Base-by-base conservation (phyloP, 2,329 filamentous ascomycete species). In the Lizonia empirigonia region DNA sequence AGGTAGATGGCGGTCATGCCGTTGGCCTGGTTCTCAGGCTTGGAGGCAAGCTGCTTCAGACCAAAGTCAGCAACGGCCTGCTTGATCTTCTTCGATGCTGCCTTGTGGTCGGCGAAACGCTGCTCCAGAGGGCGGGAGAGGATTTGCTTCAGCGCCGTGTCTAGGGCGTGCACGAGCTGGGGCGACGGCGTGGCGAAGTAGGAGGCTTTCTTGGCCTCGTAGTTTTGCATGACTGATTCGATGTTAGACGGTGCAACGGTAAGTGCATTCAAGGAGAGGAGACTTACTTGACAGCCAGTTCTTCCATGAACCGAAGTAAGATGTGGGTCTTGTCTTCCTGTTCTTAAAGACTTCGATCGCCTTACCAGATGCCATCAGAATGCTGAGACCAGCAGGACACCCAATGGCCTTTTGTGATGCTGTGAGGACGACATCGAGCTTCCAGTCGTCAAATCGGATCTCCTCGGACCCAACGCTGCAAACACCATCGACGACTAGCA, bases 1-100 rank as follows among this genome's bases (percentile, higher is more conserved):
- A 99, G 82, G 76, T 94, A 97, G 62, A 99, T 94, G 51, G 94
- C 93, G 3, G 94, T 99, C 94, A 99, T 99, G 66, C 90, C 91
- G 74, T 96, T 93, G 33, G 94, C 91, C 78, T 97, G 93, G 75
- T 96, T 89, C 66, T 93, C 91, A 0, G 89, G 88, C 73, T 93
- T 89, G 27, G 83, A 76, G 18, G 94, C 92, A 29, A 99, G 82
- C 72, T 97, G 89, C 77, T 91, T 89, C 53, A 99, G 81, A 4
- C 94, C 94, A 27, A 97, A 80, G 42, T 89, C 87, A 5, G 84
- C 77, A 42, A 97, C 81, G 15, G 89, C 85, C 70, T 90, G 85
- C 84, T 99, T 97, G 72, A 97, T 85, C 73, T 85, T 88, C 74
- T 94, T 85, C 1, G 91, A 96, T 7, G 86, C 85, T 58, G 86